These are phyloP conservation scores for Aspergillus conjunctus DNA, from an alignment of 495 filamentous ascomycete species.

Conservation along the genomic window DNA sequence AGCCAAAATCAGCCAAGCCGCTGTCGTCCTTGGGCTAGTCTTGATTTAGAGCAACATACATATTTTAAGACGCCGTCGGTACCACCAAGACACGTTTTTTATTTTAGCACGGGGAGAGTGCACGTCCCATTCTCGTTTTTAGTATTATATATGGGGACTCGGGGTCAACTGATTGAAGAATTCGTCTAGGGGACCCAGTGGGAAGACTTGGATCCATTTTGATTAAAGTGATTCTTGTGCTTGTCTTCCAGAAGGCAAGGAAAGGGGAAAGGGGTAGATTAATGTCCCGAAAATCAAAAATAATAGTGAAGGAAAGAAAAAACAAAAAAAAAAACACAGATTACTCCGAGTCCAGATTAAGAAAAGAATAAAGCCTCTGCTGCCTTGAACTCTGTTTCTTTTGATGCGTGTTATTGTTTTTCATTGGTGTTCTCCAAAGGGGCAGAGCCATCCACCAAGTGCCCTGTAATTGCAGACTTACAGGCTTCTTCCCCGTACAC, in stretches of 20 bases:
- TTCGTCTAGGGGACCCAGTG: neutral
- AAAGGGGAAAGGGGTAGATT: neutral
- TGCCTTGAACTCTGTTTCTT: neutral
- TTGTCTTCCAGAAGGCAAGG: slow-evolving; percentile 6
- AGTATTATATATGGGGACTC: neutral
- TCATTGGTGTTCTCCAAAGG: neutral
- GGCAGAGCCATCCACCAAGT: neutral
- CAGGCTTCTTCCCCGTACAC: slow-evolving; percentile 1
- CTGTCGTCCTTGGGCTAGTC: neutral
- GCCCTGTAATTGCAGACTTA: neutral
- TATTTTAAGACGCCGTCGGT: slow-evolving; percentile 1
- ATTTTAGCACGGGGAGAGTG: slow-evolving; percentile 20
- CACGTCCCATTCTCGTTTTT: slow-evolving; percentile 5
- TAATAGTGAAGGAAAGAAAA: slow-evolving; percentile 1
- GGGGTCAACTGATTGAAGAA: neutral
- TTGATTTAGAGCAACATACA: neutral
- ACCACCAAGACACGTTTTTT: slow-evolving; percentile 16
- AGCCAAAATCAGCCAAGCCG: neutral
- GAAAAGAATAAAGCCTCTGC: neutral
- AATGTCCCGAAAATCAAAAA: neutral
- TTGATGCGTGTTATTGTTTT: neutral
- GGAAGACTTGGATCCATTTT: neutral
- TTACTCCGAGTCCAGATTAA: neutral
- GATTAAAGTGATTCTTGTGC: neutral
- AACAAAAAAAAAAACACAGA: slow-evolving; percentile 5